A percentile compares a stretch with the other conserved stretches of the same genome.
phyloP scores from a whole-genome alignment of 1,284 basidiomycete genomes.

The Exsudoporus floridanus region DNA sequence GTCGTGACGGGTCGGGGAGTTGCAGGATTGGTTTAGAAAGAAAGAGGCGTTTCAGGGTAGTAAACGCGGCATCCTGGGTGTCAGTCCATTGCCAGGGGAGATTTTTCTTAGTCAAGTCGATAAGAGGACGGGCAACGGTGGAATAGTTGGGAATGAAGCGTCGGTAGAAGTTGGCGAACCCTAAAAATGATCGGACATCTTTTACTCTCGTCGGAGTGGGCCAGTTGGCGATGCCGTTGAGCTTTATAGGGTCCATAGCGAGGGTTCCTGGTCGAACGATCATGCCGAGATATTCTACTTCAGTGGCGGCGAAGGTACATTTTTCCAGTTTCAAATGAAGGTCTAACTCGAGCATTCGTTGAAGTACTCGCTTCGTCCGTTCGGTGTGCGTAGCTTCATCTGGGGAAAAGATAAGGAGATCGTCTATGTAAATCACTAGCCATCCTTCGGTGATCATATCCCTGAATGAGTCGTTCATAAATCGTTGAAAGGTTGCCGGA shows the following conservation, averaged over 20 bases:
- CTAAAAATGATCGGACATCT: constrained; percentile 35
- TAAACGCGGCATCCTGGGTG: too few relatives aligned
- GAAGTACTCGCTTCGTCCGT: constrained; percentile 32
- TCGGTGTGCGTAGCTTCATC: neutral
- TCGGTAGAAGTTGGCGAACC: constrained; percentile 44
- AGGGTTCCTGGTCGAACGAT: constrained; percentile 34
- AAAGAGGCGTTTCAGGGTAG: too few relatives aligned
- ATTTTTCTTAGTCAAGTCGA: neutral
- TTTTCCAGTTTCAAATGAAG: constrained; percentile 40
- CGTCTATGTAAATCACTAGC: constrained; percentile 20
- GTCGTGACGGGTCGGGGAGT: too few relatives aligned
- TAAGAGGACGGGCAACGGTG: constrained; percentile 15
- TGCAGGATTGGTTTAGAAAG: too few relatives aligned
- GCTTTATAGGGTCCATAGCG: constrained; percentile 40
- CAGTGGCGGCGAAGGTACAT: constrained; percentile 36
- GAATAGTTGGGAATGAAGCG: constrained; percentile 43
- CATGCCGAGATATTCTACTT: constrained; percentile 42
- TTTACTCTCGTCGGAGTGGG: constrained; percentile 29
- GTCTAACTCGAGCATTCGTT: constrained; percentile 26
- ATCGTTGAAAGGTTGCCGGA: constrained; percentile 9
- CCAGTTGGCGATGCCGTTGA: constrained; percentile 40
- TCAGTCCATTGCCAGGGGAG: too few relatives aligned
- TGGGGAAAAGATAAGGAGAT: constrained; percentile 21
- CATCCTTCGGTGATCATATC: constrained; percentile 12
- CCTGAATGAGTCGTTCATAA: constrained; percentile 18